These are phyloP conservation scores for Populus tremula DNA, from an alignment of 345 rosid genomes.

Conservation along the genomic window DNA sequence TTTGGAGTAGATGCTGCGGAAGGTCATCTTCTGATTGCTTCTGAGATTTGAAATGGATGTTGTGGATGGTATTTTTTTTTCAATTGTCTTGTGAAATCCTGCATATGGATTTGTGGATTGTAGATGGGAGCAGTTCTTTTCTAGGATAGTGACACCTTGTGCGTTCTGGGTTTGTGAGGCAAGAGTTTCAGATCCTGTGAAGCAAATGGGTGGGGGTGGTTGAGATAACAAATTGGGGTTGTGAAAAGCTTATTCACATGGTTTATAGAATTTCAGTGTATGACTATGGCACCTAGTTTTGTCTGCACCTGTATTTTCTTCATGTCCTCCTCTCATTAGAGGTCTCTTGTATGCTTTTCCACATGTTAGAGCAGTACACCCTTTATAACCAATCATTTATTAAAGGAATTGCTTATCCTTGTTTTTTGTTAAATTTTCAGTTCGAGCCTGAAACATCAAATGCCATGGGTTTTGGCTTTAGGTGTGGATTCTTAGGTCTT, in stretches of 20 bases:
- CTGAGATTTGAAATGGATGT: neutral
- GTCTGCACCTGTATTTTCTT: neutral
- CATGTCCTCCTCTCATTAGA: neutral
- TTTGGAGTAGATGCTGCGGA: neutral
- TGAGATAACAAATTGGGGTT: neutral
- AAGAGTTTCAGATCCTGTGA: neutral
- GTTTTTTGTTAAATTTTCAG: constrained; percentile 42
- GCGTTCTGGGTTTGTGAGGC: neutral
- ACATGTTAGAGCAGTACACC: neutral
- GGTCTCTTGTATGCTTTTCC: neutral
- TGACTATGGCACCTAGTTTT: neutral
- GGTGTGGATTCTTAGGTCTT: constrained; percentile 98
- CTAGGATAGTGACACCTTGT: neutral
- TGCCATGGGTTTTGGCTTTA: constrained; percentile 99
- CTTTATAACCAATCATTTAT: neutral
- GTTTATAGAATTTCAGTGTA: neutral
- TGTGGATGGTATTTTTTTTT: neutral
- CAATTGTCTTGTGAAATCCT: neutral
- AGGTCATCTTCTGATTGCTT: neutral
- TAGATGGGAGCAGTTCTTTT: neutral
- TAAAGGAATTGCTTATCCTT: constrained; percentile 4
- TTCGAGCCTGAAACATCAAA: constrained; percentile 97
- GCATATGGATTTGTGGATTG: neutral
- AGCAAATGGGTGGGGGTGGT: neutral
- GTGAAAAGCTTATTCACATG: neutral